A percentile compares a stretch with the other conserved stretches of the same genome.
phyloP scores from a whole-genome alignment of 139 green algal species.

The Haematococcus lacustris region DNA sequence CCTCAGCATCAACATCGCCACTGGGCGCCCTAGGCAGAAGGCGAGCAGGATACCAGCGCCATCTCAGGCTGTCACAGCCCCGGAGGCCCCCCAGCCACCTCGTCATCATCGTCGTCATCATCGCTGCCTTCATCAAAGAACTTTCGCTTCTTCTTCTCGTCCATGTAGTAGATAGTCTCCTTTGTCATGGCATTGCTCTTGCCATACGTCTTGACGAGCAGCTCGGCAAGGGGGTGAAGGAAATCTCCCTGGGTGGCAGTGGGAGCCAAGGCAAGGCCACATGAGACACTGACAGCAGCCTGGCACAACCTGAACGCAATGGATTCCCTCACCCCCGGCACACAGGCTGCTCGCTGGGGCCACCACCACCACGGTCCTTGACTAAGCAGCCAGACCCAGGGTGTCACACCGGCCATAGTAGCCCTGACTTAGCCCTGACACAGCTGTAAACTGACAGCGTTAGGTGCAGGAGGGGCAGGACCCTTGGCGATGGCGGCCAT shows the following conservation, averaged over 20 bases:
- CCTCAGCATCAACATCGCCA: too few relatives aligned
- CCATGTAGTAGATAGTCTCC: slow-evolving; percentile 59
- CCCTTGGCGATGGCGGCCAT: too few relatives aligned
- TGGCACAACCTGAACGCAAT: background rate
- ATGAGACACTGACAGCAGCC: background rate
- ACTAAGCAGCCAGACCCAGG: background rate
- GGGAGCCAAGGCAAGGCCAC: background rate
- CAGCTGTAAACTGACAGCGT: background rate
- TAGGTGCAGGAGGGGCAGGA: too few relatives aligned
- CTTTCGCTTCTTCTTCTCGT: slow-evolving; percentile 61
- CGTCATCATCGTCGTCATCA: slow-evolving; percentile 1
- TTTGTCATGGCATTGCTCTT: slow-evolving; percentile 61
- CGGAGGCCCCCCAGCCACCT: too few relatives aligned
- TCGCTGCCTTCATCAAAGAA: slow-evolving; percentile 30
- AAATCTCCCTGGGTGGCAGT: slow-evolving; percentile 69
- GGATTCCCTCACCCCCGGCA: background rate
- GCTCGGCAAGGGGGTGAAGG: slow-evolving; percentile 53
- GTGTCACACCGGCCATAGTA: background rate
- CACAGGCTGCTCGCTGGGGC: background rate
- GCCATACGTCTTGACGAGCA: slow-evolving; percentile 75
- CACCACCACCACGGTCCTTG: background rate
- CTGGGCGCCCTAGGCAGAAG: too few relatives aligned
- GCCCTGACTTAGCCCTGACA: background rate
- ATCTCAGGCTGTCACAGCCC: too few relatives aligned
- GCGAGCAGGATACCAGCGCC: too few relatives aligned